Evolutionary conservation across 1,284 basidiomycete genomes (phyloP).

Genomic region (Tetrapyrgos nigripes): DNA sequence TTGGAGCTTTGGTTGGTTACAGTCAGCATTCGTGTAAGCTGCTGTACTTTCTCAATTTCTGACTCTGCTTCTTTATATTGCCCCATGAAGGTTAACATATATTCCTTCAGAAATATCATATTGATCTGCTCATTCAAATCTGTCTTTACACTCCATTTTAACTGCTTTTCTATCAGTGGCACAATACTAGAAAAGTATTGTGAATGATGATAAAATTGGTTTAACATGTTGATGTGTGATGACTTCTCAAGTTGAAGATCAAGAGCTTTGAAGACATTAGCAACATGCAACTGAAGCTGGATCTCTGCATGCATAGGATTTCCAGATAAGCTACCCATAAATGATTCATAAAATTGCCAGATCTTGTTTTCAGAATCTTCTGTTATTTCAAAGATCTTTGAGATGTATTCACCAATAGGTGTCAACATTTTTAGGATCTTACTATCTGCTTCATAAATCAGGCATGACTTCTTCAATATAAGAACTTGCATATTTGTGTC

Average conservation of each 20-base stretch:
- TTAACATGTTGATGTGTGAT: not conserved
- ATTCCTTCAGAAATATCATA: not conserved
- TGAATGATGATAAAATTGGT: not conserved
- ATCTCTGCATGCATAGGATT: too few relatives aligned
- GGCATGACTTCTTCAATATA: not conserved
- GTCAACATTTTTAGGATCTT: too few relatives aligned
- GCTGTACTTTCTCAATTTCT: not conserved
- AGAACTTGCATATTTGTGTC: not conserved
- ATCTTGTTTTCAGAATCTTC: not conserved
- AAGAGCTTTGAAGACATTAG: not conserved
- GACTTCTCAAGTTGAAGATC: not conserved
- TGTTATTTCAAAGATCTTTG: not conserved
- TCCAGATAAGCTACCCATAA: too few relatives aligned
- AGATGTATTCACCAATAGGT: too few relatives aligned
- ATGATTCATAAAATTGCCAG: too few relatives aligned
- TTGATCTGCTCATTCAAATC: not conserved
- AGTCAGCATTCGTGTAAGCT: not conserved
- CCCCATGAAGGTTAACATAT: not conserved
- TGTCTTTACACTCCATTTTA: not conserved
- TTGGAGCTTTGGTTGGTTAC: not conserved
- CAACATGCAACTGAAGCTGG: not conserved
- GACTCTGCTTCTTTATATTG: not conserved
- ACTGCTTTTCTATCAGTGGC: not conserved
- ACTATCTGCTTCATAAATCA: not conserved
- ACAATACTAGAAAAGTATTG: not conserved